phyloP scores from a whole-genome alignment of 163 green algal species.

The Chlorella variabilis region DNA sequence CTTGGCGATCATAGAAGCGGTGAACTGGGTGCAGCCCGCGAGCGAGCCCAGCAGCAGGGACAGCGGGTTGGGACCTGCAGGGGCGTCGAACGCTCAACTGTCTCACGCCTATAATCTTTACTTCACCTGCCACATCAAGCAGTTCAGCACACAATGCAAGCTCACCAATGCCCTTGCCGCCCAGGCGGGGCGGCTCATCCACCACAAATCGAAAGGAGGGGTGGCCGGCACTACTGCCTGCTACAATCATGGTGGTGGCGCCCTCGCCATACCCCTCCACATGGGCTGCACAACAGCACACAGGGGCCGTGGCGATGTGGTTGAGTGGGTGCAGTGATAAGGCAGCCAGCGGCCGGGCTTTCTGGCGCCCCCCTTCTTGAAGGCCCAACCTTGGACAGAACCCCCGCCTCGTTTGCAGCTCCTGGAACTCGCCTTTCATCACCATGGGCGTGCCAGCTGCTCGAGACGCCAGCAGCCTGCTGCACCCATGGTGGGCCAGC shows the following conservation, averaged over 20 bases:
- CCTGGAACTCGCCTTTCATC: conserved; percentile 27
- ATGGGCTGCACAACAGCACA: not conserved
- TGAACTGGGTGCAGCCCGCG: conserved; percentile 35
- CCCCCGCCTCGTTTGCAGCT: no score
- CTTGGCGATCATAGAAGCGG: conserved; percentile 19
- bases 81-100: no score
- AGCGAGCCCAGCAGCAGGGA: conserved; percentile 27
- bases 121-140: no score
- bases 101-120: no score
- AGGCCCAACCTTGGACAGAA: conserved; percentile 3
- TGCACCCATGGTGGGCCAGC: not conserved
- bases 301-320: not conserved
- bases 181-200: conserved; percentile 30
- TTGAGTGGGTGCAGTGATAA: not conserved
- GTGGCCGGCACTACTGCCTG: no score
- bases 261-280: conserved; percentile 16
- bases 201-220: conserved; percentile 27
- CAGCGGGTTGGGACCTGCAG: conserved; percentile 37
- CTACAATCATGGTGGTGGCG: conserved; percentile 15
- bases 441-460: not conserved
- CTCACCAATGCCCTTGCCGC: conserved; percentile 27
- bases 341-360: no score
- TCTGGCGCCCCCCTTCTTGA: no score
- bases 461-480: not conserved
- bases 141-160: no score